Evolutionary conservation across 2,329 filamentous ascomycete genomes (phyloP).

Genomic region (Dothideomycetidae sp.): DNA sequence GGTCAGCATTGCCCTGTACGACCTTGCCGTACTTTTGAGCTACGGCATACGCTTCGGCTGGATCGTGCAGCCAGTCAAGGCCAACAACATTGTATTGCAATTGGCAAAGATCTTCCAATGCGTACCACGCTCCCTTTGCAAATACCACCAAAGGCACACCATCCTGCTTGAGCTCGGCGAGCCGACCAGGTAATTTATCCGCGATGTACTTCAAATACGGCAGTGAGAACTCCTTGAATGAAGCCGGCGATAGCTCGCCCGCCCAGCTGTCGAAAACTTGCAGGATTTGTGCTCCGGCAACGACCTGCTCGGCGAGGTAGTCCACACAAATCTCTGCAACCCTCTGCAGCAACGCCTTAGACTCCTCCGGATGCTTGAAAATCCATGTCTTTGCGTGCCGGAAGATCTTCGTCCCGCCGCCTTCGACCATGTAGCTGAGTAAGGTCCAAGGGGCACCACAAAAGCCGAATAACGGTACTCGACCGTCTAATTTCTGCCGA

Average conservation of each 20-base stretch:
- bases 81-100: conserved; percentile 88
- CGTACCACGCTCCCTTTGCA: conserved; percentile 94
- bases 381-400: conserved; percentile 93
- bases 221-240: conserved; percentile 72
- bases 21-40: conserved; percentile 57
- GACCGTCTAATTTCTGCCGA: conserved; percentile 68
- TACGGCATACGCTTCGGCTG: conserved; percentile 66
- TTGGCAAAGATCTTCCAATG: conserved; percentile 72
- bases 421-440: conserved; percentile 98
- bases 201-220: conserved; percentile 80
- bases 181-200: conserved; percentile 57
- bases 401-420: conserved; percentile 90
- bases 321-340: conserved; percentile 92
- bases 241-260: conserved; percentile 71
- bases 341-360: conserved; percentile 71
- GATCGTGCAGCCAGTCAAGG: conserved; percentile 87
- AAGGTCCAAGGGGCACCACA: conserved; percentile 95
- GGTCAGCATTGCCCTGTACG: conserved; percentile 91
- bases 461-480: conserved; percentile 90
- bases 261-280: conserved; percentile 99
- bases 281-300: conserved; percentile 76
- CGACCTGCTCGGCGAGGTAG: conserved; percentile 80
- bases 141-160: conserved; percentile 94
- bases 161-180: conserved; percentile 61
- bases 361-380: conserved; percentile 70